Base-by-base conservation (phyloP, 2,329 filamentous ascomycete species). In the Aspergillus fumigatus region DNA sequence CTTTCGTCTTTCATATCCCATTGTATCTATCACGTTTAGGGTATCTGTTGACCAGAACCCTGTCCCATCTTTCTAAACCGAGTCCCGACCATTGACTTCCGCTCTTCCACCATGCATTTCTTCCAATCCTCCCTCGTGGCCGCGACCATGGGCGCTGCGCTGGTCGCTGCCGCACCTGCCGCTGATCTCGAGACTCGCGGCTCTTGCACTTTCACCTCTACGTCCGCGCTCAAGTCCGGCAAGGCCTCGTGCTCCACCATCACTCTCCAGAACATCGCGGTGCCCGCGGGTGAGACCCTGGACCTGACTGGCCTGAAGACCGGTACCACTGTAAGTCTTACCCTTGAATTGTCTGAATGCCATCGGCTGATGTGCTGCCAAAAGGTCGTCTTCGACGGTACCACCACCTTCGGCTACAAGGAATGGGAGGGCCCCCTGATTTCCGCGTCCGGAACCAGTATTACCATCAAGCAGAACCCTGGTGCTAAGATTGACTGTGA, bases 391-490 rank as follows among this genome's bases (percentile, higher is more conserved):
- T 88, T 89, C 72, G 72, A 83, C 59, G 87, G 87, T 35, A 83
- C 77, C 19, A 88, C 86, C 21, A 83, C 81, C 52, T 89, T 86
- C 66, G 85, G 77, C 25, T 88, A 87, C 73, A 75, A 82, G 59
- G 82, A 86, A 64, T 89, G 85, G 86, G 69, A 68, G 1, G 86
- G 87, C 1, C 86, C 86, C 50, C 77, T 89, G 6, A 78, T 89
- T 65, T 79, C 80, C 43, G 76, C 88, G 62, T 81, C 81, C 0
- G 87, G 86, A 43, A 81, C 73, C 29, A 74, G 76, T 58, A 78
- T 87, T 61, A 77, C 77, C 23, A 74, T 87, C 50, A 76, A 74
- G 7, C 82, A 81, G 43, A 79, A 79, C 25, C 59, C 72, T 0
- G 85, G 81, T 21, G 77, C 76, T 58, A 70, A 77, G 21, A 78